Evolutionary conservation across 352 stramenopile genomes (phyloP).

Genomic region (Peronospora farinosa): DNA sequence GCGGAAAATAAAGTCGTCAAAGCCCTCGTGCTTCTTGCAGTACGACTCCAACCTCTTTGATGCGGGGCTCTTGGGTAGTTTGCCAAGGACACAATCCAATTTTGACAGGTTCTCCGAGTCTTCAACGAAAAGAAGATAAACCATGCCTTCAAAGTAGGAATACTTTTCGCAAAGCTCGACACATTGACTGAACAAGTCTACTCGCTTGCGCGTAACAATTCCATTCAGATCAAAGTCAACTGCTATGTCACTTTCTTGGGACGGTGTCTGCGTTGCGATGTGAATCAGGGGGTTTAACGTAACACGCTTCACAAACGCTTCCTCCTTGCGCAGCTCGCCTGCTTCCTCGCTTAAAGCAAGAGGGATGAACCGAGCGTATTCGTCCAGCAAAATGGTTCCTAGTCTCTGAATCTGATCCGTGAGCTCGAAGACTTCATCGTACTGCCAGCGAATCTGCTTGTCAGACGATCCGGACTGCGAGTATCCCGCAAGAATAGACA

Average conservation of each 20-base stretch:
- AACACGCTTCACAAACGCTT: slow-evolving; percentile 48
- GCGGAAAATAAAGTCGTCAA: slow-evolving; percentile 58
- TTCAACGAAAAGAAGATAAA: slow-evolving; percentile 60
- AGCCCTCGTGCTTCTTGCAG: slow-evolving; percentile 49
- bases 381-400: slow-evolving; percentile 45
- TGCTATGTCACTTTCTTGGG: slow-evolving; percentile 16
- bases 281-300: slow-evolving; percentile 70
- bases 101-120: slow-evolving; percentile 50
- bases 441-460: slow-evolving; percentile 39
- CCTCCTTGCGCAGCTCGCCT: slow-evolving; percentile 58
- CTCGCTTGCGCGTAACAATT: slow-evolving; percentile 34
- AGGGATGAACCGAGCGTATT: slow-evolving; percentile 48
- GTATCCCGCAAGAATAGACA: slow-evolving; percentile 52
- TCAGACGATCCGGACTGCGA: slow-evolving; percentile 18
- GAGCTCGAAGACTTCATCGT: slow-evolving; percentile 61
- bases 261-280: slow-evolving; percentile 42
- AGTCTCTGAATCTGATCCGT: slow-evolving; percentile 55
- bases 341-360: slow-evolving; percentile 32
- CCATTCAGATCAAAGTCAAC: slow-evolving; percentile 32
- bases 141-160: slow-evolving; percentile 80
- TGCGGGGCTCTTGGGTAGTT: slow-evolving; percentile 40
- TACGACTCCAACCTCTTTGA: slow-evolving; percentile 62
- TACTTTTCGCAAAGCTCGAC: slow-evolving; percentile 64
- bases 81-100: slow-evolving; percentile 69
- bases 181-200: slow-evolving; percentile 47